These are phyloP conservation scores for Suillus ampliporus DNA, from an alignment of 768 basidiomycete species.

Conservation along the genomic window DNA sequence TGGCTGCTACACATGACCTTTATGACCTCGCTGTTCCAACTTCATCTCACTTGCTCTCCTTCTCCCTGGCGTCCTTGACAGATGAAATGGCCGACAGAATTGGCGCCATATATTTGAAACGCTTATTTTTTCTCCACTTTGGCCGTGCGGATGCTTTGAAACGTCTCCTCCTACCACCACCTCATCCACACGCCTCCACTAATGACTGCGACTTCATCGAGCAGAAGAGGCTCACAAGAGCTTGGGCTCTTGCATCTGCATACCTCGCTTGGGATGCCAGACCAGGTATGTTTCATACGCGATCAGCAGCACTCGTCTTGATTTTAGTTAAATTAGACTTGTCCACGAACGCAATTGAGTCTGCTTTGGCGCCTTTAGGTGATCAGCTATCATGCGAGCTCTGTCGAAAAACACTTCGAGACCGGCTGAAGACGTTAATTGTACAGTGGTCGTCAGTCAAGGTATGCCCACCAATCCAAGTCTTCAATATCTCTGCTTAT, in stretches of 20 bases:
- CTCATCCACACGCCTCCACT: constrained; percentile 77
- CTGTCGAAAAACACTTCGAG: constrained; percentile 66
- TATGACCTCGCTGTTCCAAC: constrained; percentile 77
- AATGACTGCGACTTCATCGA: constrained; percentile 70
- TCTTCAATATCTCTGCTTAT: background rate
- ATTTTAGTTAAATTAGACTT: constrained; percentile 53
- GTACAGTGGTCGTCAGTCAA: constrained; percentile 83
- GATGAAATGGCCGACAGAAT: constrained; percentile 75
- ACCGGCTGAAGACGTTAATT: constrained; percentile 70
- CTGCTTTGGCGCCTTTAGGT: constrained; percentile 68
- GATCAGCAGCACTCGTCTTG: constrained; percentile 12
- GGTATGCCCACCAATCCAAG: constrained; percentile 39
- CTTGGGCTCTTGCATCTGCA: constrained; percentile 83
- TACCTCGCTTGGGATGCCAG: constrained; percentile 86
- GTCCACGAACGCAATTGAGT: constrained; percentile 75
- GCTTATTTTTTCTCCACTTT: constrained; percentile 83
- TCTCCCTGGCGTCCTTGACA: constrained; percentile 66
- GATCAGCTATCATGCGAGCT: constrained; percentile 73
- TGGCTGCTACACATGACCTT: constrained; percentile 69
- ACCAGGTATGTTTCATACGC: constrained; percentile 55
- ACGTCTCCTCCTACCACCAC: constrained; percentile 74
- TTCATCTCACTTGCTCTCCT: constrained; percentile 76
- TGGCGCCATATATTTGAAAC: constrained; percentile 78
- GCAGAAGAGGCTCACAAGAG: constrained; percentile 79
- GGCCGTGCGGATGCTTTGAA: constrained; percentile 85